Percentiles rank a stretch among this genome's conserved stretches.
These are phyloP conservation scores for Medicago truncatula DNA, from an alignment of 306 rosid species.

Conservation along the genomic window DNA sequence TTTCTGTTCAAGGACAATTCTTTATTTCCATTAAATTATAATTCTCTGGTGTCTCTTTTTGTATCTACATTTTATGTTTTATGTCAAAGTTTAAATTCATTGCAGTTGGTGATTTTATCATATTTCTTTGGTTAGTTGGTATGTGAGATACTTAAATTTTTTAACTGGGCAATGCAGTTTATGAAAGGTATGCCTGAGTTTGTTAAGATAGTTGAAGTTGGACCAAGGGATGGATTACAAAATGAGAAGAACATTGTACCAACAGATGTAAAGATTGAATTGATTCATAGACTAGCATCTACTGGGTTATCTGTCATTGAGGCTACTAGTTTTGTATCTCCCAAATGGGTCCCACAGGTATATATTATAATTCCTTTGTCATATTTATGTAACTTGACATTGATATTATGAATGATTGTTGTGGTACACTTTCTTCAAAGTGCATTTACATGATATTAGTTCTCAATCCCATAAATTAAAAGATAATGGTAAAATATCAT, in stretches of 20 bases:
- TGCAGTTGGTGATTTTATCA: slow-evolving; percentile 10
- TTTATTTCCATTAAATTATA: neutral
- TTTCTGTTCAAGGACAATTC: slow-evolving; percentile 1
- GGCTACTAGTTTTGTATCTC: slow-evolving; percentile 97
- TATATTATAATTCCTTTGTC: slow-evolving; percentile 10
- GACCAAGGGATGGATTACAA: slow-evolving; percentile 96
- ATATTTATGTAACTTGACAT: slow-evolving; percentile 25
- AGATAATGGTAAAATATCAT: neutral
- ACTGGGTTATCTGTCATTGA: slow-evolving; percentile 83
- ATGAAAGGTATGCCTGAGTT: slow-evolving; percentile 65
- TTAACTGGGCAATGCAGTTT: slow-evolving; percentile 53
- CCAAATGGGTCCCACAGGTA: slow-evolving; percentile 98
- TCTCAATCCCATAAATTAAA: neutral
- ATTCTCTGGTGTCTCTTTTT: neutral
- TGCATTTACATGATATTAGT: slow-evolving; percentile 22
- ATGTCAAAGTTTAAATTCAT: slow-evolving; percentile 7
- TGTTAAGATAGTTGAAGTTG: slow-evolving; percentile 96
- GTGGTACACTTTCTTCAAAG: slow-evolving; percentile 14
- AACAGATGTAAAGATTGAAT: slow-evolving; percentile 70
- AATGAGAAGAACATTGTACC: slow-evolving; percentile 85
- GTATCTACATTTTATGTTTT: neutral
- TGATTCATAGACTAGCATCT: slow-evolving; percentile 76
- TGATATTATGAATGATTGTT: slow-evolving; percentile 28
- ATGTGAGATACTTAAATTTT: slow-evolving; percentile 14
- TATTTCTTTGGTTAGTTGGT: slow-evolving; percentile 1